Percentiles rank a stretch among this genome's conserved stretches.
Conservation (phyloP, 2,329 filamentous ascomycete species). For the Arthrobotrys sinensis region DNA sequence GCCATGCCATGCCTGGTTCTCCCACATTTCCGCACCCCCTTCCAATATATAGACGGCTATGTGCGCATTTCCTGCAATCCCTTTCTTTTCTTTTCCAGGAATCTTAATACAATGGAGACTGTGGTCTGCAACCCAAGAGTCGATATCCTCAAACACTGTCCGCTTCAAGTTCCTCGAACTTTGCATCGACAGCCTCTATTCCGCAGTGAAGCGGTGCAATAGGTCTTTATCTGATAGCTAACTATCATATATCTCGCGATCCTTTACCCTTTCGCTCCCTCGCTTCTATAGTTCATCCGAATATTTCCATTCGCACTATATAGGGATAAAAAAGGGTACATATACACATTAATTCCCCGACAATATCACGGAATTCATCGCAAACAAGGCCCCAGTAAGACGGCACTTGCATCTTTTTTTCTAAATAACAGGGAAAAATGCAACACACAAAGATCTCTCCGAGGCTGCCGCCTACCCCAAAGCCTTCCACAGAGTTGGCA, state of each 20-base stretch:
- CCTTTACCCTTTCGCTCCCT: slow-evolving; percentile 38
- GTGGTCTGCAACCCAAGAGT: slow-evolving; percentile 39
- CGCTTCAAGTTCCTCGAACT: slow-evolving; percentile 60
- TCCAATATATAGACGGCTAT: slow-evolving; percentile 61
- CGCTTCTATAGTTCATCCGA: slow-evolving; percentile 25
- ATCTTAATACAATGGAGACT: slow-evolving; percentile 47
- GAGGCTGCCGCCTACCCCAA: slow-evolving; percentile 80
- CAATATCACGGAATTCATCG: slow-evolving; percentile 7
- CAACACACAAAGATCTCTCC: slow-evolving; percentile 65
- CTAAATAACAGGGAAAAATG: slow-evolving; percentile 23
- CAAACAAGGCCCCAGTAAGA: slow-evolving; percentile 1
- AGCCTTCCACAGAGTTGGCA: slow-evolving; percentile 84
- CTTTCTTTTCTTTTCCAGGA: slow-evolving; percentile 56
- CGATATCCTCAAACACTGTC: slow-evolving; percentile 39
- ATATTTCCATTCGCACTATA: slow-evolving; percentile 27
- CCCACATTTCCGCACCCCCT: slow-evolving; percentile 43
- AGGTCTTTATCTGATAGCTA: slow-evolving; percentile 47
- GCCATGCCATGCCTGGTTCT: slow-evolving; percentile 39
- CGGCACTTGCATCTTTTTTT: slow-evolving; percentile 11
- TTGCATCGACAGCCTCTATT: slow-evolving; percentile 47
- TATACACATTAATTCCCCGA: slow-evolving; percentile 26
- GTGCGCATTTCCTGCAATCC: slow-evolving; percentile 49
- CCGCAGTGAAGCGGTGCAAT: slow-evolving; percentile 51
- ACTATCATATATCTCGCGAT: slow-evolving; percentile 39
- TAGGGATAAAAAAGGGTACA: slow-evolving; percentile 18